Base-by-base conservation (phyloP, 1,284 basidiomycete species). In the Uromyces viciae-fabae region DNA sequence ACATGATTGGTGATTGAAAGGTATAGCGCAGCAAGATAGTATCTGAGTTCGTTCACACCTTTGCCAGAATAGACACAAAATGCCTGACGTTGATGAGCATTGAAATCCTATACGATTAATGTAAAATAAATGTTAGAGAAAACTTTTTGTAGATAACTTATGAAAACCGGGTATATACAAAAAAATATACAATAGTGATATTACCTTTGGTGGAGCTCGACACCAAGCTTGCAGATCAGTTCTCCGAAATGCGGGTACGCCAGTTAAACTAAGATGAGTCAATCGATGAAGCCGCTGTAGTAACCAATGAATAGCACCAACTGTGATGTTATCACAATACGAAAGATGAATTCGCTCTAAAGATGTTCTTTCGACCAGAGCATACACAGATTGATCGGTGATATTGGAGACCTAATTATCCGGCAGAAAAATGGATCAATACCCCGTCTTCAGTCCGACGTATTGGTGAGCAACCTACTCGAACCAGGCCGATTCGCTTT, bases 21-120 rank as follows among this genome's bases (percentile, higher is more conserved):
- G 56, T 79, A 79, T 22, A 79, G 42, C 33, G 82, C 66, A 7
- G 75, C 82, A 9, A 98, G 87, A 85, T 91, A 95, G 33, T 90
- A 88, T 54, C 96, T 90, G 42, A 99, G 89, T 77, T 94, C 91
- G 28, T 89, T 88, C 0, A 99, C 93, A 5, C 96, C 95, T 83
- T 92, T 92, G 52, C 94, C 94, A 4, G 94, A 96, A 87, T 94
- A 99, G 15, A 99, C 97, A 86, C 97, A 99, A 85, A 99, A 99
- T 1, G 94, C 91, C n/a, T 90, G 88, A 71, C 94, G 91, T 86
- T 99, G 97, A 75, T 91, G 92, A 40, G 91, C 89, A 85, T 94
- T 98, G 86, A 98, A 99, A 81, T 95, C 94, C 93, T 95, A 31
- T 66, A 40, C n/a, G 62, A 28, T 68, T 73, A 42, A 33, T 25